Evolutionary conservation across 1,284 basidiomycete genomes (phyloP), one percentile per base, ranked within the genome.

Genomic region (Leucoagaricus sp.): DNA sequence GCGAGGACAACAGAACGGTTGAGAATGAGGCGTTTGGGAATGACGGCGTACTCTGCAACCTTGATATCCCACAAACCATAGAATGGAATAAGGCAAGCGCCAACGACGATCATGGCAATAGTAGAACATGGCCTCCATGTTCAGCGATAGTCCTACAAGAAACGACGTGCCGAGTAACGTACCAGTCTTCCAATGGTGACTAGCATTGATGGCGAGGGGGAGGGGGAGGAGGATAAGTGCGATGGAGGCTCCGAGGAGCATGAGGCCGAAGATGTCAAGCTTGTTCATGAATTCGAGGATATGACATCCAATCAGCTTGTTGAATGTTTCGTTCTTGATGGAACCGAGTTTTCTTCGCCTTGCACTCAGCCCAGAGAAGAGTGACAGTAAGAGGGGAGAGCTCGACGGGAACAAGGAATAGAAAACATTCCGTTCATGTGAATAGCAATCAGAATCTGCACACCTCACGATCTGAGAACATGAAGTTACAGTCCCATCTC

Each of bases 321-420:
- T 55, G 13, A n/a, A 10, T 21, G 17, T 19, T 6, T 33, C 12
- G 5, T 23, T 54, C 13, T 40, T 50, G 33, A 57, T 36, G 47
- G 82, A 66, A 2, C 80, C 80, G 21, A 81, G 70, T 59, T 75
- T n/a, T 78, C 65, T 77, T 81, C 4, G 86, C 85, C 68, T 84
- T 85, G 53, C 69, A 65, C 65, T 93, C 88, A 0, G 86, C 86
- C 88, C 88, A 91, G 53, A 87, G 72, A 10, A 93, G 82, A 13
- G 84, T 85, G 57, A 79, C 56, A 61, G 91, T 87, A 49, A 86
- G 77, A 3, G 85, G 85, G 1, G 76, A 64, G 29, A 87, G 75
- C 0, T 82, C n/a, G n/a, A n/a, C n/a, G n/a, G n/a, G n/a, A n/a
- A n/a, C n/a, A n/a, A n/a, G n/a, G n/a, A n/a, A n/a, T n/a, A n/a